Percentiles rank a stretch among this genome's conserved stretches.
Evolutionary conservation across 1,284 basidiomycete species (phyloP).

Genomic region (Psilocybe mexicana): DNA sequence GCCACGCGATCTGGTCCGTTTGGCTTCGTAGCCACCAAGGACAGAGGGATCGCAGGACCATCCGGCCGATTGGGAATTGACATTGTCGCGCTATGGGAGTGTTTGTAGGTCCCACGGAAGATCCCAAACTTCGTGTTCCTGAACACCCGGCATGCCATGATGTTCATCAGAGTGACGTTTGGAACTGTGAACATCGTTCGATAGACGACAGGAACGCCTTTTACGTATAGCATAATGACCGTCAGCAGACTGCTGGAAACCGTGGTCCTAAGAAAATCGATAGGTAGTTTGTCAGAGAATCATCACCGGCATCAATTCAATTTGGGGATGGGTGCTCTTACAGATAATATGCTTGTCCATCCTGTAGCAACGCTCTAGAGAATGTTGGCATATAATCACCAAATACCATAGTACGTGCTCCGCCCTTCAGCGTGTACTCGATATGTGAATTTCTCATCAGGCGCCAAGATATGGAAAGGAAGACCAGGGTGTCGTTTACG

Average conservation of each 20-base stretch:
- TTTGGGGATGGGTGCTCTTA: slow-evolving; percentile 4
- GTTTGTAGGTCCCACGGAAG: background rate
- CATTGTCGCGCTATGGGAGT: background rate
- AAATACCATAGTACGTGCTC: slow-evolving; percentile 17
- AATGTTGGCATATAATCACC: slow-evolving; percentile 25
- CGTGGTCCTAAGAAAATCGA: slow-evolving; percentile 12
- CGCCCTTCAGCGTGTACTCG: background rate
- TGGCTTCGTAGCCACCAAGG: background rate
- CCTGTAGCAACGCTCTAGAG: slow-evolving; percentile 25
- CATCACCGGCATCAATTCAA: background rate
- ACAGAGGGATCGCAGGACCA: background rate
- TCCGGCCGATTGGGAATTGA: background rate
- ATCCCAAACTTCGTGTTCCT: slow-evolving; percentile 23
- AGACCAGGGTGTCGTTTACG: slow-evolving; percentile 29
- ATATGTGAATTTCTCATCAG: slow-evolving; percentile 14
- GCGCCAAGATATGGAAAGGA: slow-evolving; percentile 29
- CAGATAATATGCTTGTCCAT: slow-evolving; percentile 33
- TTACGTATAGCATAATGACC: slow-evolving; percentile 17
- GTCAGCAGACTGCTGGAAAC: slow-evolving; percentile 15
- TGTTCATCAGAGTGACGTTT: slow-evolving; percentile 23
- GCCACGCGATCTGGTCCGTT: background rate
- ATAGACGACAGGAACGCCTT: slow-evolving; percentile 16
- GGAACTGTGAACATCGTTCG: slow-evolving; percentile 22
- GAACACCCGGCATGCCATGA: slow-evolving; percentile 27
- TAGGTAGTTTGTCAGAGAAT: too few species aligned